Percentiles rank a stretch among this genome's conserved stretches.
These are phyloP conservation scores for Moelleriella libera DNA, from an alignment of 2,329 filamentous ascomycete genomes.

Conservation along the genomic window DNA sequence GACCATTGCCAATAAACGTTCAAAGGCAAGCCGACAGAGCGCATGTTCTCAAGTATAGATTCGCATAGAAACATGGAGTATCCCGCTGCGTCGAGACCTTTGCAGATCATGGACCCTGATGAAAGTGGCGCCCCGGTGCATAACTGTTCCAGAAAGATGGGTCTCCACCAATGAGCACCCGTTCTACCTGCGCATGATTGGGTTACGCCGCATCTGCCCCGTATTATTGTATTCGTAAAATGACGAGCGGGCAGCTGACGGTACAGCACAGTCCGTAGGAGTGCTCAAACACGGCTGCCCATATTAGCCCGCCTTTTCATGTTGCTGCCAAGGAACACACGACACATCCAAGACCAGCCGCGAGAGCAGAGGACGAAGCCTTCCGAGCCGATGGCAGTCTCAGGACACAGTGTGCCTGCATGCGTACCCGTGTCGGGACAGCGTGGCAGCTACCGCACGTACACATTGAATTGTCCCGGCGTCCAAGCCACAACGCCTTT, in stretches of 20 bases:
- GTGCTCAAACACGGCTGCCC: neutral
- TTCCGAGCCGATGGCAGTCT: too few species aligned
- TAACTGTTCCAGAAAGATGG: slow-evolving; percentile 1
- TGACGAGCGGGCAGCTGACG: neutral
- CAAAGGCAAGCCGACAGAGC: neutral
- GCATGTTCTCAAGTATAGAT: too few species aligned
- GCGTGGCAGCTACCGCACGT: neutral
- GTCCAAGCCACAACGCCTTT: neutral
- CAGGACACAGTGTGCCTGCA: neutral
- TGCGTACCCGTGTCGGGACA: neutral
- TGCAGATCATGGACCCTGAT: neutral
- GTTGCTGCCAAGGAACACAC: too few species aligned
- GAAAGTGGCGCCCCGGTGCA: neutral
- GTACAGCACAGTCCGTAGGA: neutral
- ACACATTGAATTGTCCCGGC: too few species aligned
- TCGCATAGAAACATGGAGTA: too few species aligned
- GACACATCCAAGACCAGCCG: too few species aligned
- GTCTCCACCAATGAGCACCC: neutral
- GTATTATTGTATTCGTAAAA: neutral
- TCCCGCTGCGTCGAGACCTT: neutral
- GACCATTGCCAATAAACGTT: neutral
- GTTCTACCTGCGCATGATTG: neutral
- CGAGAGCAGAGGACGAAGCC: too few species aligned
- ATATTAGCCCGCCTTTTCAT: too few species aligned
- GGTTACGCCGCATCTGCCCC: neutral